Base-by-base conservation (phyloP, 805 yeast genomes). In the Starmerella apicola region DNA sequence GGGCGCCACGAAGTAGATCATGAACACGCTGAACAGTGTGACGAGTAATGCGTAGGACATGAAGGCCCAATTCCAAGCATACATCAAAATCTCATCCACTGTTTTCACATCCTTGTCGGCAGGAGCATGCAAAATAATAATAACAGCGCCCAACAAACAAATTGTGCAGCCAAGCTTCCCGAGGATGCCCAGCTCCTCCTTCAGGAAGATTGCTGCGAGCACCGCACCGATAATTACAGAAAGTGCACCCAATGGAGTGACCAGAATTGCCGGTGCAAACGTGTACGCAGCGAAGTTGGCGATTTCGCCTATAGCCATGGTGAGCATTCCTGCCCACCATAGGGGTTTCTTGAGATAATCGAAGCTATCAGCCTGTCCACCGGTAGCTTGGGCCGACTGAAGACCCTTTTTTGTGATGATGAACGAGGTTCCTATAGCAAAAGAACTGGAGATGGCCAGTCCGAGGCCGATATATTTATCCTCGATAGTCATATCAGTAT, bases 231-330 rank as follows among this genome's bases (percentile, higher is more conserved):
- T 84, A 48, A 84, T 81, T 19, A 84, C 95, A 6, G 86, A 76
- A 21, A 84, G 64, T 0, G 95, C 95, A 10, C 95, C 95, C 40
- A 84, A 65, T 5, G 95, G 95, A 4, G 95, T 84, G 31, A 84
- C 95, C 51, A 84, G 62, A 48, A 85, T 81, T 1, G 95, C 93
- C 3, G 95, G 95, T 0, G 95, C 95, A 68, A 84, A 84, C 1
- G 95, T 84, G 57, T 84, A 84, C 0, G 95, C 95, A 3, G 95
- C 95, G 57, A 84, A 84, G 57, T 84, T 84, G 42, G 95, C 94
- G 30, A 84, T 62, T 56, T 84, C 95, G 5, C 95, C 95, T 18
- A 84, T 62, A 2, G 91, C 94, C 95, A 84, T 64, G 35, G 93
- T 76, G 23, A 76, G 54, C 70, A 85, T 85, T 10, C 95, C 95